Base-by-base conservation (phyloP, 2,329 filamentous ascomycete genomes). In the Albophoma yamanashiensis region DNA sequence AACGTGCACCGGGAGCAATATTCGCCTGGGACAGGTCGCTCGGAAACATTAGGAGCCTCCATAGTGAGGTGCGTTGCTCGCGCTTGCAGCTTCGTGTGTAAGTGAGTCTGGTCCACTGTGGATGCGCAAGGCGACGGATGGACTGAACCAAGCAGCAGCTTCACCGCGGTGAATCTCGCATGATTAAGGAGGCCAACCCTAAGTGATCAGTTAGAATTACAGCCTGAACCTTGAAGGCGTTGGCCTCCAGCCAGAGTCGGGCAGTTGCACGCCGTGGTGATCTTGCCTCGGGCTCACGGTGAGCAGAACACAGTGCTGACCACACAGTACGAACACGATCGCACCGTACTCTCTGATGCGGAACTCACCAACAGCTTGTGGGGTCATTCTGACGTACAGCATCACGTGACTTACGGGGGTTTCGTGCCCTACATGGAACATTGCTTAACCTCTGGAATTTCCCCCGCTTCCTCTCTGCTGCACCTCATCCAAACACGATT, bases 401-500 rank as follows among this genome's bases (percentile, higher is more conserved):
- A 17, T 12, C 73, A 75, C 73, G 73, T 75, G 73, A 68, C 57
- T 36, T 52, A 57, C 62, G 64, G 68, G 73, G 72, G 72, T 65
- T 74, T 67, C 66, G 64, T 73, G 70, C 73, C 72, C 72, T 74
- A 74, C 67, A 59, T 65, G 56, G 64, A 31, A 39, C 56, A 62
- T 62, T 69, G 67, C 68, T 69, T 69, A 72, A 69, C 60, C 62
- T 67, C 63, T 53, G 31, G 59, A 65, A 66, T 64, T 69, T 65
- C 65, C 67, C 69, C 70, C 69, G 67, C 68, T 61, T 61, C 61
- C 53, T 59, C 60, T 55, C 57, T 53, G 64, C 70, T 75, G 69
- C 73, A 73, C 71, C 70, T 75, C 68, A 76, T 75, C 74, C 73
- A 71, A 74, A 70, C 73, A 73, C 71, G 71, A 75, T 72, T 76